phyloP scores from a whole-genome alignment of 306 rosid genomes.

The Myrica gale region DNA sequence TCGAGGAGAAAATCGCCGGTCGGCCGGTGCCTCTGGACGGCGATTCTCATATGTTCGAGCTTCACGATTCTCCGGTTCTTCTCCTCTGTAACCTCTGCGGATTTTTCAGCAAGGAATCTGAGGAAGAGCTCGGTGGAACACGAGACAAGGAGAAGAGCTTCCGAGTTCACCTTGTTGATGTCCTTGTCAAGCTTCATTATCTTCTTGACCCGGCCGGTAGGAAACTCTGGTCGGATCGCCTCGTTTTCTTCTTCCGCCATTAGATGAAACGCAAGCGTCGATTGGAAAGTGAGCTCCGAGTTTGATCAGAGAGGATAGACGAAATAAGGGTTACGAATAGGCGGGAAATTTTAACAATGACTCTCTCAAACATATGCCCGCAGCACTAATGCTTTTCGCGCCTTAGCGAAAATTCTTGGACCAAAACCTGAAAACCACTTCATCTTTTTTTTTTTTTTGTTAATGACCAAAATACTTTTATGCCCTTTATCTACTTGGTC shows the following conservation, averaged over 20 bases:
- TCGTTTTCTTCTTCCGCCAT: slow-evolving; percentile 47
- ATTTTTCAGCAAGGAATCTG: slow-evolving; percentile 62
- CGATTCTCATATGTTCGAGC: slow-evolving; percentile 58
- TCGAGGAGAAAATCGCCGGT: slow-evolving; percentile 83
- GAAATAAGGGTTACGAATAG: slow-evolving; percentile 34
- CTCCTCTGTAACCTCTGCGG: slow-evolving; percentile 55
- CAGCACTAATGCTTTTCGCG: too few species aligned
- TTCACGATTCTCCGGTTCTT: slow-evolving; percentile 84
- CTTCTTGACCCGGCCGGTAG: slow-evolving; percentile 68
- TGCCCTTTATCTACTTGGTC: too few species aligned
- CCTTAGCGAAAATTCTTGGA: too few species aligned
- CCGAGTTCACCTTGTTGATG: slow-evolving; percentile 64
- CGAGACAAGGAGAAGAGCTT: slow-evolving; percentile 66
- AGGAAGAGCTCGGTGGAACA: slow-evolving; percentile 76
- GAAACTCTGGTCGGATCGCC: slow-evolving; percentile 47
- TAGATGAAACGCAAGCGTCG: background rate
- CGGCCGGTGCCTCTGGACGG: slow-evolving; percentile 72
- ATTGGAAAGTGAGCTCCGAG: background rate
- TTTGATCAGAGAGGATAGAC: background rate
- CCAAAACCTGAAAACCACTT: too few species aligned
- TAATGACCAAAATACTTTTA: too few species aligned
- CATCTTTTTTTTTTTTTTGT: too few species aligned
- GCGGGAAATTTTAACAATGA: slow-evolving; percentile 34
- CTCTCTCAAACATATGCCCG: too few species aligned
- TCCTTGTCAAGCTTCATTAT: slow-evolving; percentile 72